Conservation (phyloP, 2,329 filamentous ascomycete species). For the Dothideomycetes sp. region DNA sequence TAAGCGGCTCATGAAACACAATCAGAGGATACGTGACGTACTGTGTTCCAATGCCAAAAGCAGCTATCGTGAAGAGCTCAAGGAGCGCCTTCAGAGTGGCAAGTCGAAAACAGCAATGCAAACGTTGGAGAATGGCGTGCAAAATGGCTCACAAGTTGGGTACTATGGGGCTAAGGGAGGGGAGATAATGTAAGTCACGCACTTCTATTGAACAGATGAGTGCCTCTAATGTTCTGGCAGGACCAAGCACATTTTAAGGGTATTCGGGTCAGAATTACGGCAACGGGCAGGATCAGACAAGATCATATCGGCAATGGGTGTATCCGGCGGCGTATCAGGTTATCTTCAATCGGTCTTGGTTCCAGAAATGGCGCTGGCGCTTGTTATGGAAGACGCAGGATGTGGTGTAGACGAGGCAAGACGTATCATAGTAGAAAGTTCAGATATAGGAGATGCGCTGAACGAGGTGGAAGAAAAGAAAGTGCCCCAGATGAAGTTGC, state of each 20-base stretch:
- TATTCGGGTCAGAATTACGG: slow-evolving; percentile 18
- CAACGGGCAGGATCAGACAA: slow-evolving; percentile 17
- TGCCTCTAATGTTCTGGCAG: slow-evolving; percentile 12
- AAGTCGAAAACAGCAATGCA: slow-evolving; percentile 14
- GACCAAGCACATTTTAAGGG: slow-evolving; percentile 20
- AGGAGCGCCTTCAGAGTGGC: slow-evolving; percentile 9
- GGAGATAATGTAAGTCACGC: slow-evolving; percentile 19
- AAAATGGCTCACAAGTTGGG: slow-evolving; percentile 12
- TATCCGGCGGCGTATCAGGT: slow-evolving; percentile 22
- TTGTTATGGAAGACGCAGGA: slow-evolving; percentile 23
- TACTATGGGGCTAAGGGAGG: slow-evolving; percentile 26
- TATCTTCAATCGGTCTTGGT: slow-evolving; percentile 25
- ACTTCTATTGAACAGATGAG: neutral
- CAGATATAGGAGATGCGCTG: slow-evolving; percentile 21
- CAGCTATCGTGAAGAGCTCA: slow-evolving; percentile 16
- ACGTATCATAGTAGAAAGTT: slow-evolving; percentile 19
- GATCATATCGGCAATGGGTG: slow-evolving; percentile 19
- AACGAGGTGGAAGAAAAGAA: slow-evolving; percentile 19
- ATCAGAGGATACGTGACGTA: slow-evolving; percentile 14
- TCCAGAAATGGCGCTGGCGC: slow-evolving; percentile 22
- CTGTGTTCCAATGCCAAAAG: slow-evolving; percentile 15
- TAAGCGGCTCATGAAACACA: slow-evolving; percentile 16
- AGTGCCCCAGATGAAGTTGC: slow-evolving; percentile 3
- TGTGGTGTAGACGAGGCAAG: slow-evolving; percentile 14
- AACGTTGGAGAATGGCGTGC: slow-evolving; percentile 8